A percentile compares a stretch with the other conserved stretches of the same genome.
phyloP scores from a whole-genome alignment of 257 asterid genomes.

The Gardenia jasminoides region DNA sequence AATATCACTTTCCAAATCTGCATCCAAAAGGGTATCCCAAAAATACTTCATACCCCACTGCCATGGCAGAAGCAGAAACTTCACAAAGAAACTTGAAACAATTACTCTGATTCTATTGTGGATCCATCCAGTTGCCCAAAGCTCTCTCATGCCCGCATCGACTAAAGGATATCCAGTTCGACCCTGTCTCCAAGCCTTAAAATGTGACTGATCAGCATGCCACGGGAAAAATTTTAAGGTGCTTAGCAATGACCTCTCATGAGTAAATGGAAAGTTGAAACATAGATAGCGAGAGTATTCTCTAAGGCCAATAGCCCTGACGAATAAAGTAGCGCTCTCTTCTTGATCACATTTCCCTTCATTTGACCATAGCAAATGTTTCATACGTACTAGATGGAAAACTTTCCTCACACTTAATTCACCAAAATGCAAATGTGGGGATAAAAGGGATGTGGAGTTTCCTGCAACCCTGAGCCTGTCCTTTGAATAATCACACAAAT shows the following conservation, averaged over 20 bases:
- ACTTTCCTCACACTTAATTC: conserved; percentile 78
- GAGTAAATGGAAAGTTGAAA: conserved; percentile 85
- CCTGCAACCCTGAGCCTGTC: conserved; percentile 62
- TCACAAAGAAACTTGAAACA: conserved; percentile 80
- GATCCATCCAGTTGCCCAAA: conserved; percentile 97
- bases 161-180: conserved; percentile 89
- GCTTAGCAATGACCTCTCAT: conserved; percentile 61
- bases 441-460: conserved; percentile 76
- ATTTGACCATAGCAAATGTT: conserved; percentile 63
- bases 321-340: conserved; percentile 54
- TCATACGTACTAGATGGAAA: conserved; percentile 51
- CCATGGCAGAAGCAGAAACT: conserved; percentile 87
- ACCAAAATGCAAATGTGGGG: conserved; percentile 86
- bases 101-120: conserved; percentile 81
- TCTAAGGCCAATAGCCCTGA: conserved; percentile 70
- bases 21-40: conserved; percentile 95
- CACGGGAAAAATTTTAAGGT: conserved; percentile 76
- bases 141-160: conserved; percentile 96
- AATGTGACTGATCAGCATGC: conserved; percentile 55
- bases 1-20: conserved; percentile 84
- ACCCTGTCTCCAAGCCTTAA: conserved; percentile 93
- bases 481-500: conserved; percentile 60
- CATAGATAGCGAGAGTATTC: conserved; percentile 91
- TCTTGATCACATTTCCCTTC: conserved; percentile 55
- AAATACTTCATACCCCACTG: conserved; percentile 98